A percentile compares a stretch with the other conserved stretches of the same genome.
Evolutionary conservation across 2,329 filamentous ascomycete species (phyloP).

Genomic region (Sphaceloma murrayae): DNA sequence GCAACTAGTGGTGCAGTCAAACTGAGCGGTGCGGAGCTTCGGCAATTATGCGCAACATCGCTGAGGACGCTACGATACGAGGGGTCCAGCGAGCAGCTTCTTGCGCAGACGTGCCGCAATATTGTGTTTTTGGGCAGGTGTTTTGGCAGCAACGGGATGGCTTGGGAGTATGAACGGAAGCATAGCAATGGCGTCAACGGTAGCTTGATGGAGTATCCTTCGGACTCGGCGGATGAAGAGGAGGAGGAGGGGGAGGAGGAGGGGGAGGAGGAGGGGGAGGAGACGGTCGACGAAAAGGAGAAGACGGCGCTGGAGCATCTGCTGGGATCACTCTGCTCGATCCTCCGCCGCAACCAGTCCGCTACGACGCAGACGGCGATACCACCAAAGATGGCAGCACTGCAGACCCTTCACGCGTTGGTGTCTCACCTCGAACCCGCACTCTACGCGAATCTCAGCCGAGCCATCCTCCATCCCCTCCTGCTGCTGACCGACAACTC

Average conservation of each 20-base stretch:
- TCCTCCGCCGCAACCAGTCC: conserved; percentile 60
- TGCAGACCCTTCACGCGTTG: conserved; percentile 64
- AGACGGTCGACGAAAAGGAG: conserved; percentile 18
- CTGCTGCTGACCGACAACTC: conserved; percentile 76
- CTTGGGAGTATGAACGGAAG: conserved; percentile 32
- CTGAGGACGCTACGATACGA: conserved; percentile 45
- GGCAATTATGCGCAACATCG: conserved; percentile 48
- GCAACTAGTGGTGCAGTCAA: conserved; percentile 60
- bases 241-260: conserved; percentile 40
- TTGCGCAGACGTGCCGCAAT: conserved; percentile 68
- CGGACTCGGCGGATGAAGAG: conserved; percentile 28
- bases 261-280: conserved; percentile 29
- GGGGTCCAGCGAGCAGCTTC: conserved; percentile 59
- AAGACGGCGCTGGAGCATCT: conserved; percentile 60
- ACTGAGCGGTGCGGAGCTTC: conserved; percentile 56
- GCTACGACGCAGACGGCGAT: conserved; percentile 53
- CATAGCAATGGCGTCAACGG: conserved; percentile 38
- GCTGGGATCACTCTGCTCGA: conserved; percentile 65
- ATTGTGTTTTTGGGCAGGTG: conserved; percentile 69
- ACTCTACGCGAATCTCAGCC: conserved; percentile 53
- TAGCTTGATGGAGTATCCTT: conserved; percentile 34
- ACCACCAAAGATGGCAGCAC: conserved; percentile 63
- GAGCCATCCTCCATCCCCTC: conserved; percentile 56
- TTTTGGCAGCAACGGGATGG: conserved; percentile 49
- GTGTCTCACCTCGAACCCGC: conserved; percentile 50